Evolutionary conservation across 352 stramenopile species (phyloP).

Genomic region (Phytopythium delawarense): DNA sequence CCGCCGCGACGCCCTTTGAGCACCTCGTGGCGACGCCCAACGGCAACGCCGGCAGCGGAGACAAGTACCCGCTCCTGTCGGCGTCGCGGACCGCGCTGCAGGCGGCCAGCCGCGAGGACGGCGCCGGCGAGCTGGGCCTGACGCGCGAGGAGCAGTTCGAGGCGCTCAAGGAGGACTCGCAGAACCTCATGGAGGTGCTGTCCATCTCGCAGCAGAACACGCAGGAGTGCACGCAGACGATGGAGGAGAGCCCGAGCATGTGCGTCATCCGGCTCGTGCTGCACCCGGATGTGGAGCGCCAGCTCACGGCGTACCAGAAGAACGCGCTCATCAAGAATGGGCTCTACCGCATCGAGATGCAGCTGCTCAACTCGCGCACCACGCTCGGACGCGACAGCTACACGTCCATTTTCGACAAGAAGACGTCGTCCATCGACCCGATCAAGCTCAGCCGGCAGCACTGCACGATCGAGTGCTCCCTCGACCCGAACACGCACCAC

Average conservation of each 20-base stretch:
- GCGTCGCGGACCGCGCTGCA: constrained; percentile 9
- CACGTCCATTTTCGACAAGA: constrained; percentile 47
- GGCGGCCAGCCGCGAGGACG: constrained; percentile 9
- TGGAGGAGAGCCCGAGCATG: constrained; percentile 54
- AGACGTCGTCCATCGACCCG: constrained; percentile 48
- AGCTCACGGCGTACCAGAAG: constrained; percentile 54
- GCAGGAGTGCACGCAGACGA: constrained; percentile 66
- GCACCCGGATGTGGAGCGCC: constrained; percentile 59
- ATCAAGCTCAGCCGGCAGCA: constrained; percentile 63
- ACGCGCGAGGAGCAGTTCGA: constrained; percentile 25
- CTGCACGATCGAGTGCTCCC: constrained; percentile 49
- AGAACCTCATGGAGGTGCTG: constrained; percentile 60
- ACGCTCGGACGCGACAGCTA: constrained; percentile 58
- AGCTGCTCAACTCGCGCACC: constrained; percentile 38
- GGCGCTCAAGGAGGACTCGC: constrained; percentile 38
- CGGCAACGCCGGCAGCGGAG: background rate
- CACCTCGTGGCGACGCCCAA: constrained; percentile 1
- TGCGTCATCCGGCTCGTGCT: constrained; percentile 59
- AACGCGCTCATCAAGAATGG: constrained; percentile 40
- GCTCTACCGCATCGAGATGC: constrained; percentile 59
- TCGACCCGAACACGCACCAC: constrained; percentile 36
- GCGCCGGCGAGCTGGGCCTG: background rate
- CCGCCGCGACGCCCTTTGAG: constrained; percentile 9
- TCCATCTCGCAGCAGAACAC: constrained; percentile 77
- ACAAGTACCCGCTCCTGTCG: constrained; percentile 5